A percentile compares a stretch with the other conserved stretches of the same genome.
phyloP scores from a whole-genome alignment of 2,329 filamentous ascomycete genomes.

The Neoascochyta sp. region DNA sequence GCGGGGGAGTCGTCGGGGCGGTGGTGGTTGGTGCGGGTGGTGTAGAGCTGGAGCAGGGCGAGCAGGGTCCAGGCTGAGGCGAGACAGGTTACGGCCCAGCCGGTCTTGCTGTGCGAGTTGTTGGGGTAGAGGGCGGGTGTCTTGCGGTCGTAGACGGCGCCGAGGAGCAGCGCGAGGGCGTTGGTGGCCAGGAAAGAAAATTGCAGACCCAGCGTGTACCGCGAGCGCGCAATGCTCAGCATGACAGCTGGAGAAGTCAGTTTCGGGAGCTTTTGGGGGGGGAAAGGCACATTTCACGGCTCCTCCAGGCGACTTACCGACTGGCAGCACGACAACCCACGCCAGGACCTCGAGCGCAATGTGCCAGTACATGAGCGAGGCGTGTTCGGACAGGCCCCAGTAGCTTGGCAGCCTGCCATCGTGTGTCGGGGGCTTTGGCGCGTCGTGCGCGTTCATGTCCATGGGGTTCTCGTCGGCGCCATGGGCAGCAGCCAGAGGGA shows the following conservation, averaged over 20 bases:
- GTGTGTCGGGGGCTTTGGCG: conserved; percentile 14
- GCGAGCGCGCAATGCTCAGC: conserved; percentile 77
- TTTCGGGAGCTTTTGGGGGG: conserved; percentile 11
- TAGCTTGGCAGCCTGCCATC: conserved; percentile 48
- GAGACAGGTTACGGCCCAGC: conserved; percentile 77
- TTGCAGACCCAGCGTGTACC: conserved; percentile 67
- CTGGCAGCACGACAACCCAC: conserved; percentile 70
- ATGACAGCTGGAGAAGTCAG: conserved; percentile 62
- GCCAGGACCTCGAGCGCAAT: conserved; percentile 65
- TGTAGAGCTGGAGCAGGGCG: conserved; percentile 61
- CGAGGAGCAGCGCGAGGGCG: conserved; percentile 39
- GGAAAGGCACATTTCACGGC: too few species aligned
- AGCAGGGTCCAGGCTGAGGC: conserved; percentile 67
- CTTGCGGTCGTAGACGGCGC: conserved; percentile 64
- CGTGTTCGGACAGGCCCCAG: conserved; percentile 55
- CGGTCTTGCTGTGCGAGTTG: conserved; percentile 84
- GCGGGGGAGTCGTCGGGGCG: conserved; percentile 13
- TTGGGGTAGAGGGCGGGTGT: conserved; percentile 84
- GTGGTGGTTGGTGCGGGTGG: conserved; percentile 43
- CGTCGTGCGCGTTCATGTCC: conserved; percentile 23
- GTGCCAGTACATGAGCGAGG: conserved; percentile 62
- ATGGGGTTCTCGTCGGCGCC: conserved; percentile 35
- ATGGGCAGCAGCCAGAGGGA: conserved; percentile 43
- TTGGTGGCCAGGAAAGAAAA: conserved; percentile 50
- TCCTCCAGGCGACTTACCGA: conserved; percentile 54